Base-by-base conservation (phyloP, 257 asterid species). In the Nicotiana benthamiana region DNA sequence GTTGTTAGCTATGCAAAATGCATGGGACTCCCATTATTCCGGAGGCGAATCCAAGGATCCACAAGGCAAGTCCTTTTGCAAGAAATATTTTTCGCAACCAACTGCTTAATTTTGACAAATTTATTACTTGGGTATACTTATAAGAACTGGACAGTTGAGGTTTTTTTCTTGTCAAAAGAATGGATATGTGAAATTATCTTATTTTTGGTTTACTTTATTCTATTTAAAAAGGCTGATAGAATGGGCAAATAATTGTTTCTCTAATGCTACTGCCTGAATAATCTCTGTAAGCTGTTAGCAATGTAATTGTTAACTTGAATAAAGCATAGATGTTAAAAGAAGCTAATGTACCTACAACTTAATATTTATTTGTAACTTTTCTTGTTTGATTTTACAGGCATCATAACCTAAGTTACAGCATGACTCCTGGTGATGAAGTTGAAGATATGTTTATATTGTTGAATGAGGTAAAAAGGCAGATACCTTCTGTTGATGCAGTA, bases 391-490 rank as follows among this genome's bases (percentile, higher is more conserved):
- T 83, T 84, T 68, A 40, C 84, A 95, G 98, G 92, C 83, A 91
- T 87, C 89, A 87, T 60, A 94, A 86, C 81, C 98, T 95, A 83
- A 95, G 88, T 89, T 95, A 95, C 87, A 88, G 84, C 27, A 80
- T 87, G 88, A 95, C 99, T 70, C 93, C 96, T 82, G 98, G 99
- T 62, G 99, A 95, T 89, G 99, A 95, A 88, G 98, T 95, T 82
- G 99, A 95, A 90, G 99, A 95, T 86, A 90, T 95, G 99, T 86
- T 91, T 64, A 81, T 92, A 85, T 90, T 95, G 80, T 86, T 95
- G 84, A 89, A 87, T 79, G 99, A 95, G 89, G 97, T 95, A 67
- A 90, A 95, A 89, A 82, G 86, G 72, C 89, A 90, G 85, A 90
- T 95, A 81, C 98, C 98, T 46, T 90, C 96, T 79, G 87, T 93